Percentiles rank a stretch among this genome's conserved stretches.
Evolutionary conservation across 73 alveolate species (phyloP).

Genomic region (Paramecium sonneborni): DNA sequence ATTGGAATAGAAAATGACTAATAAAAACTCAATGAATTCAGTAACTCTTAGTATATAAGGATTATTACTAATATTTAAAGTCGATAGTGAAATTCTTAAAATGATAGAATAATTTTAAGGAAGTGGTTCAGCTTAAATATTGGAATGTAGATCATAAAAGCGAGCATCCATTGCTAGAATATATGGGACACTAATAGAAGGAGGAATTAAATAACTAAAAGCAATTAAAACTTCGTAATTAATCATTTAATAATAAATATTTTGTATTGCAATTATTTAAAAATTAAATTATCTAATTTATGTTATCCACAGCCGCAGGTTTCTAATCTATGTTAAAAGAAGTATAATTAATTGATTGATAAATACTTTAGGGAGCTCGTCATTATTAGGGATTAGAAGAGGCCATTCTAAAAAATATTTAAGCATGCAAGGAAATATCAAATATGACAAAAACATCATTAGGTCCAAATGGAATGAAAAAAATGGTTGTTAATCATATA

Average conservation of each 20-base stretch:
- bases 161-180: background rate
- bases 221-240: background rate
- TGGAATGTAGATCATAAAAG: background rate
- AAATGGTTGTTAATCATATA: conserved; percentile 95
- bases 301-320: conserved; percentile 67
- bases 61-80: background rate
- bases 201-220: background rate
- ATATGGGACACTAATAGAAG: background rate
- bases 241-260: background rate
- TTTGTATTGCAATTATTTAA: background rate
- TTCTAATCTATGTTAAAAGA: conserved; percentile 77
- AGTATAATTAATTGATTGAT: conserved; percentile 38
- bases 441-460: conserved; percentile 97
- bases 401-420: conserved; percentile 94
- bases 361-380: conserved; percentile 81
- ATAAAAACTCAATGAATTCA: background rate
- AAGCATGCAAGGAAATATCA: conserved; percentile 95
- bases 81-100: background rate
- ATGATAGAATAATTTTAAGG: background rate
- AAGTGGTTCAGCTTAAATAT: background rate
- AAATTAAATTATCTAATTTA: background rate
- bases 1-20: background rate
- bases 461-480: conserved; percentile 99
- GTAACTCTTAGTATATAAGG: background rate
- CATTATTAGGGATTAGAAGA: conserved; percentile 96